phyloP scores from a whole-genome alignment of 129 eudicot species.

The Silybum marianum region DNA sequence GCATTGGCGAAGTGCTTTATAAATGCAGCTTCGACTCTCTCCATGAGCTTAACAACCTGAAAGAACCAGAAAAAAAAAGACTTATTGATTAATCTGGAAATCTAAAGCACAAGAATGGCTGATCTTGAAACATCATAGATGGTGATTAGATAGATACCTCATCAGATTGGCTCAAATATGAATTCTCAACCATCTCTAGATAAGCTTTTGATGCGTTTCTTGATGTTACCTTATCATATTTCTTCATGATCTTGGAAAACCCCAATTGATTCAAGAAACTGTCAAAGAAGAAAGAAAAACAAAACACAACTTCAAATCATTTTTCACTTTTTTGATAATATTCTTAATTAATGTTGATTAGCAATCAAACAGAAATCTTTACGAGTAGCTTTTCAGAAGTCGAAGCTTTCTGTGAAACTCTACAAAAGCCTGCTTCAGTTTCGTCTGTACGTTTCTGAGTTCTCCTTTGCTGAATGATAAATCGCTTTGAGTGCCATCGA shows the following conservation, averaged over 20 bases:
- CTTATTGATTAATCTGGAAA: background rate
- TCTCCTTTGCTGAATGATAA: conserved; percentile 50
- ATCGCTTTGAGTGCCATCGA: conserved; percentile 38
- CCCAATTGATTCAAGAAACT: conserved; percentile 75
- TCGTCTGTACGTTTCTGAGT: conserved; percentile 40
- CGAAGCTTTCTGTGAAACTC: conserved; percentile 63
- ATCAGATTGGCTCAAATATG: conserved; percentile 60
- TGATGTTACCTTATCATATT: conserved; percentile 77
- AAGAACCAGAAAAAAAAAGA: background rate
- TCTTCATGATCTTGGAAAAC: conserved; percentile 76
- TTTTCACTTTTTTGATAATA: background rate
- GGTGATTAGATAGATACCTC: conserved; percentile 43
- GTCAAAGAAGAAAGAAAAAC: background rate
- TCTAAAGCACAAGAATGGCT: background rate
- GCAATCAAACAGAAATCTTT: conserved; percentile 4
- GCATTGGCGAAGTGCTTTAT: conserved; percentile 65
- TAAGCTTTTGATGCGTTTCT: conserved; percentile 61
- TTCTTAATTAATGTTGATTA: background rate
- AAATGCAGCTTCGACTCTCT: conserved; percentile 55
- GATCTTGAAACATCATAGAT: conserved; percentile 4
- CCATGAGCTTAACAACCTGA: conserved; percentile 57
- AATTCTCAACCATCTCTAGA: conserved; percentile 63
- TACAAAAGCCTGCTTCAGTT: conserved; percentile 54
- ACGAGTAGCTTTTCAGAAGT: conserved; percentile 66
- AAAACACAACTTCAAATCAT: background rate